phyloP scores from a whole-genome alignment of 306 rosid genomes.

The Vicia villosa region DNA sequence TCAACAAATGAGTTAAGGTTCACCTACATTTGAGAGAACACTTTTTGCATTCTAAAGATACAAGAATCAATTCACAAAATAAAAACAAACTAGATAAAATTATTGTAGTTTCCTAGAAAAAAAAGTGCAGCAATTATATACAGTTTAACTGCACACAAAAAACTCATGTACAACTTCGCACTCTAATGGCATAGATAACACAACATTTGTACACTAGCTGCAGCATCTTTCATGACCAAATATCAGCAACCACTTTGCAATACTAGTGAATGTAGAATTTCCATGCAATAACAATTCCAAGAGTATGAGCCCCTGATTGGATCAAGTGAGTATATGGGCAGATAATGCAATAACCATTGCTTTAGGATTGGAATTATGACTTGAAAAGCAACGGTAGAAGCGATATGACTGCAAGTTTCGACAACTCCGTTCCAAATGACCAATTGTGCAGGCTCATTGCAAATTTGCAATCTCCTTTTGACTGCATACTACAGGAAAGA shows the following conservation, averaged over 20 bases:
- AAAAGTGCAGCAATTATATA: neutral
- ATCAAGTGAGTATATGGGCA: conserved; percentile 21
- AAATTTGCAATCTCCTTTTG: conserved; percentile 25
- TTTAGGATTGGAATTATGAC: conserved; percentile 6
- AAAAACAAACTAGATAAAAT: neutral
- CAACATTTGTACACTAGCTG: neutral
- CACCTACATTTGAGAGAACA: neutral
- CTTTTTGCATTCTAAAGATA: neutral
- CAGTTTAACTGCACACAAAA: neutral
- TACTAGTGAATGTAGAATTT: conserved; percentile 4
- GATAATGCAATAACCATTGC: conserved; percentile 28
- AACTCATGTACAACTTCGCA: neutral
- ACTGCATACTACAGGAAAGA: conserved; percentile 13
- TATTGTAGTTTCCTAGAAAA: neutral
- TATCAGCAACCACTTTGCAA: conserved; percentile 11
- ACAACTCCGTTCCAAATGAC: conserved; percentile 9
- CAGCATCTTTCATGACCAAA: conserved; percentile 2
- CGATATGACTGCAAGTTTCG: conserved; percentile 28
- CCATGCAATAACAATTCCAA: conserved; percentile 4
- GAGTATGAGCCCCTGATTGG: neutral
- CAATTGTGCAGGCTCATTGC: conserved; percentile 10
- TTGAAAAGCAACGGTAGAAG: conserved; percentile 4
- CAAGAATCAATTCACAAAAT: conserved; percentile 19
- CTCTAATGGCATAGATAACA: conserved; percentile 7
- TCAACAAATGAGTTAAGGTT: conserved; percentile 1